Base-by-base conservation (phyloP, 805 yeast genomes). In the Yamadazyma laniorum region DNA sequence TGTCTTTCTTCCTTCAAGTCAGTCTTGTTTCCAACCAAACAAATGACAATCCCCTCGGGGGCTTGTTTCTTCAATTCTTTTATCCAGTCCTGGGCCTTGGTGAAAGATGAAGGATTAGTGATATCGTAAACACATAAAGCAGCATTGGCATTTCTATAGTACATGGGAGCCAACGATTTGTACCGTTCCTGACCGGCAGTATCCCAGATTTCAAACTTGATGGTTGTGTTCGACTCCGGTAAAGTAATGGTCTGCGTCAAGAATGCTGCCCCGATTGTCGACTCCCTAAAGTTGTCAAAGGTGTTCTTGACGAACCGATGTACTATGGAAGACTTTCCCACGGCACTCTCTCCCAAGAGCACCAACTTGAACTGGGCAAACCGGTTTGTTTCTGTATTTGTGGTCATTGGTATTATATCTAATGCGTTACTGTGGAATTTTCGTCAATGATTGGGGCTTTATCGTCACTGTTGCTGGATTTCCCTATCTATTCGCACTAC, bases 241-340 rank as follows among this genome's bases (percentile, higher is more conserved):
- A 78, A 53, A 14, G 75, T 72, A 32, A 83, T 75, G 3, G 80
- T 69, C 53, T 82, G 89, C 1, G 91, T 82, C 36, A 82, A 66
- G 57, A 84, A 85, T 2, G 93, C 95, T 1, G 95, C 95, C 1
- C 95, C 93, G 39, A 85, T 85, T 1, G 95, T 85, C 17, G 90
- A 83, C 59, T 84, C 89, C 46, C 85, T 73, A 58, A 77, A 65
- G 48, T 80, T 85, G 43, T 81, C 84, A 60, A 85, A 85, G 15
- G 82, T 75, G 49, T 83, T 82, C 53, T 83, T 81, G 19, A 82
- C 85, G 47, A 82, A 82, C 41, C 91, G 64, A 51, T 70, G 74
- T 16, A 70, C 75, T 29, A 71, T 70, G 16, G 75, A 69, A n/a
- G 74, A 69, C 55, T 83, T 85, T 17, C 95, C 95, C 15, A 85